Evolutionary conservation across 192 early-diverging fungal species (phyloP).

Genomic region (Phycomyces blakesleeanus): DNA sequence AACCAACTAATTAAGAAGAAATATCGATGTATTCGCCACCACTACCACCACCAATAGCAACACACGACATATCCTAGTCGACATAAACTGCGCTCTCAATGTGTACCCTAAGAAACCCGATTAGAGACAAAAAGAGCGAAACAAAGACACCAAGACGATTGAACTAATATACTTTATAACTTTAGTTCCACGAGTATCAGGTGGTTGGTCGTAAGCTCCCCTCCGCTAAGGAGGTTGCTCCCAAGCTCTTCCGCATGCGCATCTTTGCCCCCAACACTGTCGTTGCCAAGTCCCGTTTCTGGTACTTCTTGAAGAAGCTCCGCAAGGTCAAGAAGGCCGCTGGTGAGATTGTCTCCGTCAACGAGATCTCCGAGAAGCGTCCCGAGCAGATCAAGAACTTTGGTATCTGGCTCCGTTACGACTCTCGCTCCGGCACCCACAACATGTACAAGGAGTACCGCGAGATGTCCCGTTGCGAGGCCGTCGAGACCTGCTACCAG

Average conservation of each 20-base stretch:
- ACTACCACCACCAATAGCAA: neutral
- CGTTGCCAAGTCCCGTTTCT: slow-evolving; percentile 98
- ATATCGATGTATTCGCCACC: too few species aligned
- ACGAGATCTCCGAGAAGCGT: slow-evolving; percentile 94
- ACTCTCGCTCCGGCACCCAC: slow-evolving; percentile 99
- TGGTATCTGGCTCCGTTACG: slow-evolving; percentile 99
- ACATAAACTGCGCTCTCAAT: too few species aligned
- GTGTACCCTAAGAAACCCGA: too few species aligned
- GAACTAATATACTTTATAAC: neutral
- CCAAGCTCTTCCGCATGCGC: slow-evolving; percentile 97
- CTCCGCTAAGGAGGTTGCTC: slow-evolving; percentile 84
- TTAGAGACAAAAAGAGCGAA: too few species aligned
- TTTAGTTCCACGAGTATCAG: slow-evolving; percentile 33
- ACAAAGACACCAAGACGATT: neutral
- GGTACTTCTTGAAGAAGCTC: slow-evolving; percentile 99
- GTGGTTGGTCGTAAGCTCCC: slow-evolving; percentile 96
- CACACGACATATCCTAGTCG: too few species aligned
- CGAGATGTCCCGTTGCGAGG: slow-evolving; percentile 82
- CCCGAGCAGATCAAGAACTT: slow-evolving; percentile 94
- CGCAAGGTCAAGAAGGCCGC: slow-evolving; percentile 99
- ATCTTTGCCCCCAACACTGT: slow-evolving; percentile 98
- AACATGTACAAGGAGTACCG: slow-evolving; percentile 99
- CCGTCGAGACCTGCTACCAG: slow-evolving; percentile 77
- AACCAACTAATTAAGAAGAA: too few species aligned
- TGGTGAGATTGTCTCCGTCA: slow-evolving; percentile 97